phyloP scores from a whole-genome alignment of 2,329 filamentous ascomycete genomes.

The Colletotrichum navitas region DNA sequence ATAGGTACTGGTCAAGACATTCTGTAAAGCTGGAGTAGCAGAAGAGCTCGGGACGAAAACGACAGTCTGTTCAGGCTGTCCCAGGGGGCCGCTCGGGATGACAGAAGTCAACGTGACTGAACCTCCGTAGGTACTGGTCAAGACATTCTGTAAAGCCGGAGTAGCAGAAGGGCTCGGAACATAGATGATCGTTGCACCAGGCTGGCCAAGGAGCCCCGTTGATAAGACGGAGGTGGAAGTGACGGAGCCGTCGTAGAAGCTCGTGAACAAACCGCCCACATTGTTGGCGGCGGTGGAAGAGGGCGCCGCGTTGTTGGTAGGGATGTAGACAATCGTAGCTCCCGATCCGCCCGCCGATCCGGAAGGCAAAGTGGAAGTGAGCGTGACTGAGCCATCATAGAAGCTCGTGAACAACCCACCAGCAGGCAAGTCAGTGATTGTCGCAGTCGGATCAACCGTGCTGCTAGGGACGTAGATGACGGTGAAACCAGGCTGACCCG shows the following conservation, averaged over 20 bases:
- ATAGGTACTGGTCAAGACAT: slow-evolving; percentile 31
- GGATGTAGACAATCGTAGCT: slow-evolving; percentile 20
- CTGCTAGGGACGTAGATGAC: slow-evolving; percentile 22
- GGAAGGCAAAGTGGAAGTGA: slow-evolving; percentile 1
- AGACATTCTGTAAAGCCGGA: slow-evolving; percentile 1
- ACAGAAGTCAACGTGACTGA: slow-evolving; percentile 22
- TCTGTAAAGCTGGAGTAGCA: too few relatives aligned
- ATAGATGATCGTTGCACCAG: slow-evolving; percentile 13
- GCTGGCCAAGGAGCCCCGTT: slow-evolving; percentile 5
- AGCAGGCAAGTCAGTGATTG: slow-evolving; percentile 4
- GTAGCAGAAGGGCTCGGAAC: slow-evolving; percentile 3
- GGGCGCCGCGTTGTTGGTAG: neutral
- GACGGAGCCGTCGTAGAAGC: slow-evolving; percentile 27
- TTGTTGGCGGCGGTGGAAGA: neutral
- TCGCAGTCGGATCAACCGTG: neutral
- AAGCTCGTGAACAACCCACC: slow-evolving; percentile 26
- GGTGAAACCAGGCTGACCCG: slow-evolving; percentile 15
- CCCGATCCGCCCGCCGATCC: slow-evolving; percentile 9
- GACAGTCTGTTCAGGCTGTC: slow-evolving; percentile 6
- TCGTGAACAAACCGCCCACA: slow-evolving; percentile 23
- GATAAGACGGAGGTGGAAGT: slow-evolving; percentile 11
- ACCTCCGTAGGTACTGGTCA: slow-evolving; percentile 31
- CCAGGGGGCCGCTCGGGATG: neutral
- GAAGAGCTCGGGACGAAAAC: slow-evolving; percentile 14
- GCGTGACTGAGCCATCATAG: neutral